Evolutionary conservation across 2,329 filamentous ascomycete species (phyloP).

Genomic region (Pseudogymnoascus sp.): DNA sequence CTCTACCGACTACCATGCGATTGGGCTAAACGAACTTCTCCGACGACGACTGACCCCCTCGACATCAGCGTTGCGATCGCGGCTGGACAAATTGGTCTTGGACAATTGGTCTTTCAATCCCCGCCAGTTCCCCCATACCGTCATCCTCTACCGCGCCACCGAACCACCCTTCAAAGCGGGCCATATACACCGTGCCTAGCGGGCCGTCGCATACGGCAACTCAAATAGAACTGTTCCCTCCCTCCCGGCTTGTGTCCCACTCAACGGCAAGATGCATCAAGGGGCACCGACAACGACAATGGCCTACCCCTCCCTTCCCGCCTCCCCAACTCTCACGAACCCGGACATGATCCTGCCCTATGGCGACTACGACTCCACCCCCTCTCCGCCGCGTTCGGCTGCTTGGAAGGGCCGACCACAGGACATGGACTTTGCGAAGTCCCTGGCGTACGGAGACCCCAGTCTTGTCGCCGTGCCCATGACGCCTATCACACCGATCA

Average conservation of each 20-base stretch:
- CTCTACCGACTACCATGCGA: background rate
- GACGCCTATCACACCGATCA: constrained; percentile 54
- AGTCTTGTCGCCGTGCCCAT: constrained; percentile 38
- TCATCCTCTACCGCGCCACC: background rate
- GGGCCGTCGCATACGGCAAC: background rate
- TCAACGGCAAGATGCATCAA: constrained; percentile 10
- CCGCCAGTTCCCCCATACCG: background rate
- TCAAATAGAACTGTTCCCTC: background rate
- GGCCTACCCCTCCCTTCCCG: constrained; percentile 46
- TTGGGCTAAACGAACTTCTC: background rate
- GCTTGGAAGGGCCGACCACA: constrained; percentile 25
- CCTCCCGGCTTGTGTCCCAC: constrained; percentile 2
- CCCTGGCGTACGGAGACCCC: constrained; percentile 21
- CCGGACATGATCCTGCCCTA: constrained; percentile 90
- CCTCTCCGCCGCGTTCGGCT: constrained; percentile 35
- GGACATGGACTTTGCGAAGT: constrained; percentile 33
- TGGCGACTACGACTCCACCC: constrained; percentile 52
- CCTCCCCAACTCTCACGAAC: constrained; percentile 83
- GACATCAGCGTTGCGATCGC: background rate
- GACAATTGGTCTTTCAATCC: background rate
- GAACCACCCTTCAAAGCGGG: background rate
- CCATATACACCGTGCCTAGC: background rate
- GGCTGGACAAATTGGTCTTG: background rate
- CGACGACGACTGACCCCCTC: background rate
- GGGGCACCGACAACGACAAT: constrained; percentile 21